phyloP scores from a whole-genome alignment of 257 asterid species.

The Oldenlandia corymbosa region DNA sequence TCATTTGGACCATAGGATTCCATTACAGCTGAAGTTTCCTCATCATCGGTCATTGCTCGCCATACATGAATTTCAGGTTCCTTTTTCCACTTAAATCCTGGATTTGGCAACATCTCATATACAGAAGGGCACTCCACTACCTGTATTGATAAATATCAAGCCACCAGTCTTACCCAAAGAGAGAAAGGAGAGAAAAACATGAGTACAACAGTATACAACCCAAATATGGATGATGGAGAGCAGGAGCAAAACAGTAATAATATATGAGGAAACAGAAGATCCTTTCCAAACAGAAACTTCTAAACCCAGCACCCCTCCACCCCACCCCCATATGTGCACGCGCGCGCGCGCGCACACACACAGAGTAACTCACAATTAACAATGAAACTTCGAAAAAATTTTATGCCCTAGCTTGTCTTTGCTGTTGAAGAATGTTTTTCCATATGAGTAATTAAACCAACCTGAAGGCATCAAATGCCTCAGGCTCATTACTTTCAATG shows the following conservation, averaged over 20 bases:
- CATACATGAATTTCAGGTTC: conserved; percentile 70
- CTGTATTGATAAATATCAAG: conserved; percentile 23
- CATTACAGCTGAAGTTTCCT: conserved; percentile 37
- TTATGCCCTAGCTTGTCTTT: background rate
- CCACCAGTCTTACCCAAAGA: background rate
- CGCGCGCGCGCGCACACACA: too few species aligned
- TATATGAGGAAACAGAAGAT: too few species aligned
- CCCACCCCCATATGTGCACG: too few species aligned
- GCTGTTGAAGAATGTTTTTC: background rate
- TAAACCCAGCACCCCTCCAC: too few species aligned
- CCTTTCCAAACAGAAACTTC: background rate
- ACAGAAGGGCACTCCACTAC: conserved; percentile 74
- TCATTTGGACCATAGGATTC: conserved; percentile 47
- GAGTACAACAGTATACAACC: background rate
- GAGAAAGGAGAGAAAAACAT: background rate
- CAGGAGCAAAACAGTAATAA: too few species aligned
- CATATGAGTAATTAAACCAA: background rate
- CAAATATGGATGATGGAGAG: too few species aligned
- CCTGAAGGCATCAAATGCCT: background rate
- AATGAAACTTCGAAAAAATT: background rate
- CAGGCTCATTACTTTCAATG: conserved; percentile 1
- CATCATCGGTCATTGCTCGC: conserved; percentile 49
- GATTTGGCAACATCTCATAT: conserved; percentile 73
- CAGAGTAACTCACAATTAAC: too few species aligned
- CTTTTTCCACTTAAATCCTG: conserved; percentile 67